A percentile compares a stretch with the other conserved stretches of the same genome.
Evolutionary conservation across 331 rosid species (phyloP).

Genomic region (Prunus yedoensis): DNA sequence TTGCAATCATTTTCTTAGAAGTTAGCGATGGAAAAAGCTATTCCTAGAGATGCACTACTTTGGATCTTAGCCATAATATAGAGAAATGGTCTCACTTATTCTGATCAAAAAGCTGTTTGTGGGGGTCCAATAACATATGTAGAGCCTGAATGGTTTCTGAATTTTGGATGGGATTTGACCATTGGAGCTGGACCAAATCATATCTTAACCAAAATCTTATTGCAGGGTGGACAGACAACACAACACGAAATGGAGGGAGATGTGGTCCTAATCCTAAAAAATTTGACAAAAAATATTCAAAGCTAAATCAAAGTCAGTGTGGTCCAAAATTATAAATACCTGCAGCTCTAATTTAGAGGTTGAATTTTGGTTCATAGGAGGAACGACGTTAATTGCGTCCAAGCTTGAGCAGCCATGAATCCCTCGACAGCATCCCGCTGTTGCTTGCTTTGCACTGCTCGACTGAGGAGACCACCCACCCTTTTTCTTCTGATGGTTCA

Average conservation of each 20-base stretch:
- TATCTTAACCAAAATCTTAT: neutral
- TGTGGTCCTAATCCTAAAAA: neutral
- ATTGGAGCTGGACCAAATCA: neutral
- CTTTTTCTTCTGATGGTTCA: neutral
- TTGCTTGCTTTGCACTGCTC: neutral
- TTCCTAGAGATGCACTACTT: too few relatives aligned
- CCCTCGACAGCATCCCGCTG: constrained; percentile 41
- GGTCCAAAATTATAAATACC: constrained; percentile 33
- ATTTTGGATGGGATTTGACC: neutral
- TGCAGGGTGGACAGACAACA: neutral
- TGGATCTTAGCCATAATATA: too few relatives aligned
- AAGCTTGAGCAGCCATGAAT: constrained; percentile 26
- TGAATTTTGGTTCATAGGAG: constrained; percentile 19
- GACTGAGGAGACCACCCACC: neutral
- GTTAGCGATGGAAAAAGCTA: neutral
- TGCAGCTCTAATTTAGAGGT: constrained; percentile 31
- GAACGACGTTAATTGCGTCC: constrained; percentile 25
- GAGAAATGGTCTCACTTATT: too few relatives aligned
- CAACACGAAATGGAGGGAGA: neutral
- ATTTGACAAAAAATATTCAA: neutral
- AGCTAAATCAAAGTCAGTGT: neutral
- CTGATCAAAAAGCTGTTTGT: too few relatives aligned
- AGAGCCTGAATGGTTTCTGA: neutral
- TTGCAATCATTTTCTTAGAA: neutral
- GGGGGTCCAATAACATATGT: too few relatives aligned